phyloP scores from a whole-genome alignment of 2,329 filamentous ascomycete genomes.

The Pseudovirgaria hyperparasitica region DNA sequence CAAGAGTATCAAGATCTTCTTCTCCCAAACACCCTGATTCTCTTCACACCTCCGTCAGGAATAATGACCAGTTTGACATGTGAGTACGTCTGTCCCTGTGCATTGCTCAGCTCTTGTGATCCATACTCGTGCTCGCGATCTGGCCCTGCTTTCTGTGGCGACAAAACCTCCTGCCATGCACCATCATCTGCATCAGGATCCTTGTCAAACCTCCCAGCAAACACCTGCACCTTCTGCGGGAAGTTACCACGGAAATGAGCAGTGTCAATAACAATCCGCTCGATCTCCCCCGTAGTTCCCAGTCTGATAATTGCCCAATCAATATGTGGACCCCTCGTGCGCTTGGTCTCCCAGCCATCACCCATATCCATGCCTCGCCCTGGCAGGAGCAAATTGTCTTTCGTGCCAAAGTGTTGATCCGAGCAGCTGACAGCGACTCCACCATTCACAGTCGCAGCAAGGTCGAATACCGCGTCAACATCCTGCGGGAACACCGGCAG shows the following conservation, averaged over 20 bases:
- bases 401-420: conserved; percentile 75
- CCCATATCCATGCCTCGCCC: conserved; percentile 75
- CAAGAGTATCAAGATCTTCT: conserved; percentile 8
- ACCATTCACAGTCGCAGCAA: conserved; percentile 67
- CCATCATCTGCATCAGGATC: conserved; percentile 45
- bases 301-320: conserved; percentile 74
- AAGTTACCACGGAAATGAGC: conserved; percentile 78
- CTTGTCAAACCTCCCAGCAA: conserved; percentile 43
- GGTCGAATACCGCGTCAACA: conserved; percentile 53
- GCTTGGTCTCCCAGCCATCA: conserved; percentile 76
- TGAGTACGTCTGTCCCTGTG: conserved; percentile 51
- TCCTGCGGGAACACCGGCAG: conserved; percentile 64
- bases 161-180: conserved; percentile 54
- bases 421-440: conserved; percentile 64
- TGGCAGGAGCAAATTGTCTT: conserved; percentile 67
- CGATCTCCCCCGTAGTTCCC: conserved; percentile 51
- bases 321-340: conserved; percentile 59
- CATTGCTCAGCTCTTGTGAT: conserved; percentile 26
- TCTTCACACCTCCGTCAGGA: conserved; percentile 85
- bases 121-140: conserved; percentile 60
- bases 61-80: conserved; percentile 88
- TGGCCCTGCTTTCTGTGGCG: conserved; percentile 55
- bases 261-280: conserved; percentile 63
- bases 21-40: conserved; percentile 64
- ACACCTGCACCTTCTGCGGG: conserved; percentile 60